Conservation (phyloP, 2,329 filamentous ascomycete species). For the Macrophomina pseudophaseolina region DNA sequence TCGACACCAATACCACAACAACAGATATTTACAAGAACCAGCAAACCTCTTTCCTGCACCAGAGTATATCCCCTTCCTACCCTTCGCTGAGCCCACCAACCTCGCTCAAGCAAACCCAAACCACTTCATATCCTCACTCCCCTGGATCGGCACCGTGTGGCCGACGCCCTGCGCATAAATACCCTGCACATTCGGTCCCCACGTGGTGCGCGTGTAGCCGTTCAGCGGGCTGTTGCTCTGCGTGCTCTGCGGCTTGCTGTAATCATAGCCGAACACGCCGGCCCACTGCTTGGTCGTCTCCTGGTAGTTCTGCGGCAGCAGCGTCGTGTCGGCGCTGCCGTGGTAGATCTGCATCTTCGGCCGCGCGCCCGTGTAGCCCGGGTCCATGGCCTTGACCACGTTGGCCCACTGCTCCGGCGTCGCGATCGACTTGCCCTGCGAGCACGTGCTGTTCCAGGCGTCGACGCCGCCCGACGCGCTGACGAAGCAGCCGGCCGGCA, state of each 20-base stretch:
- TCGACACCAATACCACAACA: too few relatives aligned
- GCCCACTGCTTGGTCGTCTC: slow-evolving; percentile 53
- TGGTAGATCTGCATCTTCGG: slow-evolving; percentile 66
- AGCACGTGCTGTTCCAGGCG: slow-evolving; percentile 60
- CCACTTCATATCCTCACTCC: slow-evolving; percentile 29
- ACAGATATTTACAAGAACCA: too few relatives aligned
- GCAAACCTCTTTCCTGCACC: too few relatives aligned
- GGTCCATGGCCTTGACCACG: slow-evolving; percentile 55
- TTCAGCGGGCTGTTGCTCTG: slow-evolving; percentile 28
- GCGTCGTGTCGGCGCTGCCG: slow-evolving; percentile 57
- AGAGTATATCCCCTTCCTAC: too few relatives aligned
- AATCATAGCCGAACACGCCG: slow-evolving; percentile 40
- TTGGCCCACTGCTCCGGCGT: slow-evolving; percentile 57
- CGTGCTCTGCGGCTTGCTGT: slow-evolving; percentile 38
- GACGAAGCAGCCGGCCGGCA: slow-evolving; percentile 61
- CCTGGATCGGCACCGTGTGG: slow-evolving; percentile 31
- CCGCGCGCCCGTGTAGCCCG: slow-evolving; percentile 53
- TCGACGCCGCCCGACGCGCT: slow-evolving; percentile 48
- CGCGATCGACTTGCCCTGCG: slow-evolving; percentile 53
- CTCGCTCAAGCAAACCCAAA: slow-evolving; percentile 31
- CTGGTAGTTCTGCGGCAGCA: slow-evolving; percentile 60
- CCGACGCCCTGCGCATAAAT: slow-evolving; percentile 32
- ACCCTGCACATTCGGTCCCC: slow-evolving; percentile 31
- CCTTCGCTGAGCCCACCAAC: neutral
- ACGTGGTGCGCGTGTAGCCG: slow-evolving; percentile 32